Percentiles rank a stretch among this genome's conserved stretches.
phyloP scores from a whole-genome alignment of 257 asterid genomes.

The Nyctanthes arbortristis region DNA sequence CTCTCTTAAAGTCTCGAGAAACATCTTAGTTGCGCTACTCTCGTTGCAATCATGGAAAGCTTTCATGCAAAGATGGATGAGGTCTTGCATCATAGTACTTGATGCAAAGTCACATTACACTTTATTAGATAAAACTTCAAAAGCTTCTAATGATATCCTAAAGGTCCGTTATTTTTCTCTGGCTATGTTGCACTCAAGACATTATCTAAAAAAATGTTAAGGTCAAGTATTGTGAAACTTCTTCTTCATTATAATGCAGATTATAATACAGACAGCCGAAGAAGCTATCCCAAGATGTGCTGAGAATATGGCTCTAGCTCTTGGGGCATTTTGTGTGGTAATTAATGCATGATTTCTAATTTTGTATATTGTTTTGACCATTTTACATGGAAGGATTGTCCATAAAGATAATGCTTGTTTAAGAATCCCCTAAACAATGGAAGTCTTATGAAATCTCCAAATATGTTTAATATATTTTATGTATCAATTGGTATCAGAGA shows the following conservation, averaged over 20 bases:
- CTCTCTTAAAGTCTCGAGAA: constrained; percentile 85
- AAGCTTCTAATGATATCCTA: constrained; percentile 76
- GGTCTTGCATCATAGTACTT: constrained; percentile 59
- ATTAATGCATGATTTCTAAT: constrained; percentile 7
- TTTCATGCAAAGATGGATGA: constrained; percentile 91
- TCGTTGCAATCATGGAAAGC: constrained; percentile 96
- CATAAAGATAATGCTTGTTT: not conserved
- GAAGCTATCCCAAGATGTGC: constrained; percentile 79
- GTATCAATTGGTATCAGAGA: too few species aligned
- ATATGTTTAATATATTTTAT: too few species aligned
- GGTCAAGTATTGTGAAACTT: constrained; percentile 18
- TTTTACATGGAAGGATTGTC: not conserved
- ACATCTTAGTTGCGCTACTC: constrained; percentile 71
- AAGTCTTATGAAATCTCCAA: too few species aligned
- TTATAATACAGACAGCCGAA: constrained; percentile 58
- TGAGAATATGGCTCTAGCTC: constrained; percentile 83
- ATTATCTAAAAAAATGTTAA: constrained; percentile 15
- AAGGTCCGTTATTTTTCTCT: constrained; percentile 51
- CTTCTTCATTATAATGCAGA: constrained; percentile 43
- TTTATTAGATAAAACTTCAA: constrained; percentile 57
- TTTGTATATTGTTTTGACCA: constrained; percentile 5
- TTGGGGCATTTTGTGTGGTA: constrained; percentile 92
- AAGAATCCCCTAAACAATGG: too few species aligned
- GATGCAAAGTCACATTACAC: constrained; percentile 58
- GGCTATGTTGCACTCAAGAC: constrained; percentile 14